These are phyloP conservation scores for Xerocomellus chrysenteron DNA, from an alignment of 768 basidiomycete genomes.

Conservation along the genomic window DNA sequence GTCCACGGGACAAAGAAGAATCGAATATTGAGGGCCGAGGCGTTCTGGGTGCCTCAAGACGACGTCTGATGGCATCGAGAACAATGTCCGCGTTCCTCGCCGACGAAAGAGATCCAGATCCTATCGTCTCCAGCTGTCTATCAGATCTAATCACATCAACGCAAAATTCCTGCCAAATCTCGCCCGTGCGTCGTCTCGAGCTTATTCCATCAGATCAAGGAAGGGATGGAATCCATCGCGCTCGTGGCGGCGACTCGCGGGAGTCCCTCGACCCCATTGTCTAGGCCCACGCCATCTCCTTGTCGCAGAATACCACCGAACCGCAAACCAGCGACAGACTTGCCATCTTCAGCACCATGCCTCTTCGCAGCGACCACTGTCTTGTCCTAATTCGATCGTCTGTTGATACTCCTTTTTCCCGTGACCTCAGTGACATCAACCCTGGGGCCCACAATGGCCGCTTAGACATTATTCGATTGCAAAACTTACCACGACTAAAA, in stretches of 20 bases:
- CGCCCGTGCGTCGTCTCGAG: background rate
- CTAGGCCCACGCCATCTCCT: background rate
- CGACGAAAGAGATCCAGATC: background rate
- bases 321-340: background rate
- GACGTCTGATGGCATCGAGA: background rate
- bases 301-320: background rate
- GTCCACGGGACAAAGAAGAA: constrained; percentile 2
- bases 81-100: constrained; percentile 19
- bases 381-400: background rate
- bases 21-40: background rate
- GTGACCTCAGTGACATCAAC: background rate
- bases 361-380: background rate
- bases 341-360: background rate
- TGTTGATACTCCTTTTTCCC: constrained; percentile 7
- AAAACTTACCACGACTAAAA: constrained; percentile 1
- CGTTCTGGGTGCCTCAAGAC: background rate
- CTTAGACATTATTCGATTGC: constrained; percentile 8
- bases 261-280: background rate
- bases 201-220: background rate
- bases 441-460: background rate
- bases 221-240: background rate
- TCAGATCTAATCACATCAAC: constrained; percentile 6
- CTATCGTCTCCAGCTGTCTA: background rate
- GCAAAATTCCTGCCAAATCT: background rate
- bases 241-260: background rate